phyloP scores from a whole-genome alignment of 169 alveolate genomes.

The Cryptosporidium parvum region DNA sequence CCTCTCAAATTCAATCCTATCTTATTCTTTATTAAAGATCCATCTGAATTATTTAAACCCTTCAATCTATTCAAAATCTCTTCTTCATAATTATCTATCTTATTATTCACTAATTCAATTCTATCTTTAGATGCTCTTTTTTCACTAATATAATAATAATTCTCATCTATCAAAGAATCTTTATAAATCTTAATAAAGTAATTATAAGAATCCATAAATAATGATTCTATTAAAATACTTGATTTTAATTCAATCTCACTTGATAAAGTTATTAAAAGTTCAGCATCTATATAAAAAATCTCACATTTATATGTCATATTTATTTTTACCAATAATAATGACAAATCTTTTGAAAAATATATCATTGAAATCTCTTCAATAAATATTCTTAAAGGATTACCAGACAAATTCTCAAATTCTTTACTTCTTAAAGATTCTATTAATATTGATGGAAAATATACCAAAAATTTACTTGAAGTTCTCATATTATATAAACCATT shows the following conservation, averaged over 20 bases:
- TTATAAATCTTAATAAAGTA: not conserved
- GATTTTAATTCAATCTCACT: not conserved
- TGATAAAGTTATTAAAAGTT: not conserved
- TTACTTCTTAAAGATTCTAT: conserved; percentile 7
- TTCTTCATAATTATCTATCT: not conserved
- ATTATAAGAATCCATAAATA: not conserved
- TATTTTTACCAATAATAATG: not conserved
- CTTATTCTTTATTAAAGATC: not conserved
- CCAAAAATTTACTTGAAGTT: conserved; percentile 18
- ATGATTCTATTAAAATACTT: not conserved
- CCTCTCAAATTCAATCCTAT: not conserved
- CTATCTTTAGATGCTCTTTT: too few relatives aligned
- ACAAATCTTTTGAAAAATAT: conserved; percentile 1
- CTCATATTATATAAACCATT: conserved; percentile 33
- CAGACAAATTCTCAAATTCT: not conserved
- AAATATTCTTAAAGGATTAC: not conserved
- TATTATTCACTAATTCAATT: not conserved
- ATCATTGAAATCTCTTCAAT: conserved; percentile 31
- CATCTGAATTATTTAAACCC: too few relatives aligned
- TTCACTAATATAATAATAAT: not conserved
- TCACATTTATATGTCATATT: conserved; percentile 14
- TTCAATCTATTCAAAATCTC: not conserved
- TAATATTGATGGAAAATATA: conserved; percentile 1
- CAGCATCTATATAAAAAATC: not conserved
- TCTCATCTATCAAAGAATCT: not conserved